Evolutionary conservation across 495 filamentous ascomycete species (phyloP).

Genomic region (Aspergillus incahuasiensis): DNA sequence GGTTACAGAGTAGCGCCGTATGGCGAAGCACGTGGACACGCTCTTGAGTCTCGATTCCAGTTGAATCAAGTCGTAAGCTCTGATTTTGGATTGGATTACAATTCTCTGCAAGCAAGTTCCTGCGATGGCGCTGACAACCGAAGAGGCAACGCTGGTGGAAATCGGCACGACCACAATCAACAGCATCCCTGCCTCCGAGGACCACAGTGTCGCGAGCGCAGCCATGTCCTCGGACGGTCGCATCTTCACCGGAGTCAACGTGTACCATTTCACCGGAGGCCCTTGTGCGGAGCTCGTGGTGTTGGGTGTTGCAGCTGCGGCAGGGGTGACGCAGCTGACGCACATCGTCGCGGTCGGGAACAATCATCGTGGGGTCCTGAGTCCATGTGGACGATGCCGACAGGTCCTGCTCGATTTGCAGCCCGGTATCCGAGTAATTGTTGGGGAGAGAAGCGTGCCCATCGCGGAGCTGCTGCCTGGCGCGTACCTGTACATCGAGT

Average conservation of each 20-base stretch:
- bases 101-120: background rate
- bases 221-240: slow-evolving; percentile 8
- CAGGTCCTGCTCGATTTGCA: slow-evolving; percentile 27
- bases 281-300: slow-evolving; percentile 30
- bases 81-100: too few species aligned
- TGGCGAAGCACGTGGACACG: too few species aligned
- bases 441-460: slow-evolving; percentile 1
- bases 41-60: too few species aligned
- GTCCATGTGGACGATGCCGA: slow-evolving; percentile 29
- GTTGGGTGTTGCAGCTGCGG: slow-evolving; percentile 23
- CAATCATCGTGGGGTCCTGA: slow-evolving; percentile 22
- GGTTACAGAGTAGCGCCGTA: too few species aligned
- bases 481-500: background rate
- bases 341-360: slow-evolving; percentile 26
- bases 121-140: slow-evolving; percentile 2
- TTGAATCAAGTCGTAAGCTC: too few species aligned
- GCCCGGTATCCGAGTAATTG: slow-evolving; percentile 22
- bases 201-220: slow-evolving; percentile 14
- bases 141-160: slow-evolving; percentile 10
- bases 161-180: slow-evolving; percentile 9
- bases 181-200: slow-evolving; percentile 12
- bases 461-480: slow-evolving; percentile 1
- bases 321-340: slow-evolving; percentile 14
- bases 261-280: slow-evolving; percentile 29
- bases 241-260: slow-evolving; percentile 26